A percentile compares a stretch with the other conserved stretches of the same genome.
Evolutionary conservation across 768 basidiomycete genomes (phyloP).

Genomic region (Rhizopogon vinicolor): DNA sequence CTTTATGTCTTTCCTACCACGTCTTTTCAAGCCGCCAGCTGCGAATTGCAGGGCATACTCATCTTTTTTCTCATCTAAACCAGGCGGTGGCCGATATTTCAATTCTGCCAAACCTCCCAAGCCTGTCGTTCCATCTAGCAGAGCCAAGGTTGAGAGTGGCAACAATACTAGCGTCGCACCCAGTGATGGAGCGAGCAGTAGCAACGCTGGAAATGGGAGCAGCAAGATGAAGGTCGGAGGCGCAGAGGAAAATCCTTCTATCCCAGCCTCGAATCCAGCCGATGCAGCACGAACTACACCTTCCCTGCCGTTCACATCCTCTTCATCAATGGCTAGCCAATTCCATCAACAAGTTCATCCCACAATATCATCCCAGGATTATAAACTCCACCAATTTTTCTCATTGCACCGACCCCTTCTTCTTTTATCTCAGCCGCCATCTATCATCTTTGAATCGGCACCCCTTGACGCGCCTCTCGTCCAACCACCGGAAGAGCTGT

Average conservation of each 20-base stretch:
- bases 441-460: conserved; percentile 45
- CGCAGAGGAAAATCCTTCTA: conserved; percentile 23
- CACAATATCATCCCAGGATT: conserved; percentile 57
- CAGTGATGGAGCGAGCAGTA: conserved; percentile 19
- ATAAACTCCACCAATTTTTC: conserved; percentile 83
- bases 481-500: conserved; percentile 15
- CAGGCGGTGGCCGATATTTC: conserved; percentile 72
- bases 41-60: conserved; percentile 60
- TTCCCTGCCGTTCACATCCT: conserved; percentile 12
- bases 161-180: conserved; percentile 33
- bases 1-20: conserved; percentile 49
- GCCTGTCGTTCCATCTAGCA: conserved; percentile 31
- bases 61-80: conserved; percentile 75
- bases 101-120: conserved; percentile 67
- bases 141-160: conserved; percentile 37
- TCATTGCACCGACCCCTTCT: conserved; percentile 76
- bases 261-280: conserved; percentile 8
- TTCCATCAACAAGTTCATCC: conserved; percentile 41
- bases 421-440: conserved; percentile 56
- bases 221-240: conserved; percentile 11
- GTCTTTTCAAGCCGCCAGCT: conserved; percentile 43
- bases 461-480: conserved; percentile 15
- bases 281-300: conserved; percentile 14
- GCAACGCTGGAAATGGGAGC: conserved; percentile 10
- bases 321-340: conserved; percentile 4